Conservation (phyloP, 2,329 filamentous ascomycete species). For the Fusarium euwallaceae region DNA sequence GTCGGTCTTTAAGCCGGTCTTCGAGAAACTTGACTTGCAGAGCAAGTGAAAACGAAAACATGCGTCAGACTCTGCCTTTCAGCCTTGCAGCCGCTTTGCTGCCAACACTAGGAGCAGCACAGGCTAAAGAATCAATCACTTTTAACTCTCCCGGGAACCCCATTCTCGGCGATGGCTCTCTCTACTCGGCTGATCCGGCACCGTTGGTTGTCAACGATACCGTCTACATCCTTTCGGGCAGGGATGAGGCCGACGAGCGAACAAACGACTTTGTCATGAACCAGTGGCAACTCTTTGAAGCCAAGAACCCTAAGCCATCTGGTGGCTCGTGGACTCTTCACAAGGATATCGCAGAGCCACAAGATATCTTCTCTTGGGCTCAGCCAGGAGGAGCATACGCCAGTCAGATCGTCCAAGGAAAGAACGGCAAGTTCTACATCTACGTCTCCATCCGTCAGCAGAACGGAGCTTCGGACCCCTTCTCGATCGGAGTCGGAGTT, state of each 20-base stretch:
- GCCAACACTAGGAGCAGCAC: neutral
- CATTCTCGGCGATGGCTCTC: conserved; percentile 52
- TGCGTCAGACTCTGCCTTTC: conserved; percentile 5
- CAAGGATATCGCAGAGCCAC: conserved; percentile 47
- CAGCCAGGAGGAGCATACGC: conserved; percentile 52
- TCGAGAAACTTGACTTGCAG: neutral
- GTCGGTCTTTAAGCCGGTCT: neutral
- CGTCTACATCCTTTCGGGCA: conserved; percentile 54
- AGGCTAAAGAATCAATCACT: neutral
- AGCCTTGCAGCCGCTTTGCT: neutral
- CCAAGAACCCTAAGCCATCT: conserved; percentile 46
- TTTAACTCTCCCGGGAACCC: conserved; percentile 53
- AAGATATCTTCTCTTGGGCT: conserved; percentile 53
- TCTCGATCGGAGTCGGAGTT: conserved; percentile 56
- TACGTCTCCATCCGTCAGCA: conserved; percentile 53
- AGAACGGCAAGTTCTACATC: conserved; percentile 53
- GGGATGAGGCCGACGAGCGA: conserved; percentile 48
- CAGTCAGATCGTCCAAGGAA: conserved; percentile 52
- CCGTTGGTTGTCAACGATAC: conserved; percentile 54
- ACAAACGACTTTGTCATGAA: conserved; percentile 53
- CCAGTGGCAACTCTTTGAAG: conserved; percentile 54
- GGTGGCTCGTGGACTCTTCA: conserved; percentile 52
- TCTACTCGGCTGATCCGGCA: conserved; percentile 56
- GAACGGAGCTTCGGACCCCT: conserved; percentile 48
- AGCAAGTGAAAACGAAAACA: neutral